These are phyloP conservation scores for Pleurotus citrinopileatus DNA, from an alignment of 768 basidiomycete genomes.

Conservation along the genomic window DNA sequence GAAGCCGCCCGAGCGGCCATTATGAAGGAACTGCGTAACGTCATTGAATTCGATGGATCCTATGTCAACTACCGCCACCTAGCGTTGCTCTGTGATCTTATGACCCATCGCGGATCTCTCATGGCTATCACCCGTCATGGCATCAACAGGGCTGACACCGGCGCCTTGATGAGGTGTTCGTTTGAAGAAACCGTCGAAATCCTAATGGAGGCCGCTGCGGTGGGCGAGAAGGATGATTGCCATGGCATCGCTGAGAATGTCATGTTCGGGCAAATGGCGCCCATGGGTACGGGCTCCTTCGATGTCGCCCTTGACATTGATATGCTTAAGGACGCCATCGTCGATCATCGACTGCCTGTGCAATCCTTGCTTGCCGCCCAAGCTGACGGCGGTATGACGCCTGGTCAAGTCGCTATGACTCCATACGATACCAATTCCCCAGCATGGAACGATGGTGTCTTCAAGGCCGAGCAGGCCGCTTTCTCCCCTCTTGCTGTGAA, in stretches of 20 bases:
- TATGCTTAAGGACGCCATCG: conserved; percentile 97
- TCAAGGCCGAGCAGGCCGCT: conserved; percentile 82
- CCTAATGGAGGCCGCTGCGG: conserved; percentile 96
- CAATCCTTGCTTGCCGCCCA: conserved; percentile 77
- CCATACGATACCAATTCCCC: conserved; percentile 94
- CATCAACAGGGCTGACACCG: conserved; percentile 99
- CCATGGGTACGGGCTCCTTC: conserved; percentile 97
- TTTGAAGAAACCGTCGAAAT: conserved; percentile 99
- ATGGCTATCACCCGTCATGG: conserved; percentile 99
- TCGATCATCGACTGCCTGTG: conserved; percentile 90
- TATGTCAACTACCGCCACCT: conserved; percentile 99
- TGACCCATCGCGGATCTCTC: conserved; percentile 92
- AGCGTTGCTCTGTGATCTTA: conserved; percentile 93
- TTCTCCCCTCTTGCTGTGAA: conserved; percentile 95
- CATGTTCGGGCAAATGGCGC: conserved; percentile 99
- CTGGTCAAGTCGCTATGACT: conserved; percentile 91
- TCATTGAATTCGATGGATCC: conserved; percentile 99
- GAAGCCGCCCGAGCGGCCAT: conserved; percentile 95
- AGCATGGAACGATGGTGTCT: conserved; percentile 71
- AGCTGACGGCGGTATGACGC: conserved; percentile 86
- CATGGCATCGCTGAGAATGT: conserved; percentile 99
- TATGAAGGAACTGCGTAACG: conserved; percentile 88
- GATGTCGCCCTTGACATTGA: conserved; percentile 96
- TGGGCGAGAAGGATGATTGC: conserved; percentile 98
- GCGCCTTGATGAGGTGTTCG: conserved; percentile 96